Evolutionary conservation across 345 rosid genomes (phyloP), one percentile per base, ranked within the genome.

Genomic region (Syzygium aqueum): DNA sequence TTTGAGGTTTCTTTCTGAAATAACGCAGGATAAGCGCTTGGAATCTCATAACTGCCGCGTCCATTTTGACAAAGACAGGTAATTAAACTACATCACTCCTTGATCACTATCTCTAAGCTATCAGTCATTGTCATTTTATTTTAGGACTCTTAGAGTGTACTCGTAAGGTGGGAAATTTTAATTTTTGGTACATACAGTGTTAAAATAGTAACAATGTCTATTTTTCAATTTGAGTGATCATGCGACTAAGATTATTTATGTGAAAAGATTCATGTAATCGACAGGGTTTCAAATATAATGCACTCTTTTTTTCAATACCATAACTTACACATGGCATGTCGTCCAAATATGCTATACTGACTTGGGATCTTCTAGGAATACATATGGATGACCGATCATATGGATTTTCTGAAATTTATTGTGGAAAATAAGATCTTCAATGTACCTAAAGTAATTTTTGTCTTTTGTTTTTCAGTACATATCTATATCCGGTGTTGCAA

Each of bases 1-100:
- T 43, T 43, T 43, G 46, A 43, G 46, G 5, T 43, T 43, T 43
- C 46, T 43, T 43, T 43, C 46, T 43, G 46, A 43, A 43, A 43
- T 30, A 25, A 13, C 49, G 49, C 91, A 96, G 98, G 97, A 93
- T 30, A 95, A 90, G 80, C 89, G 85, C 23, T 86, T 93, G 90
- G 97, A 97, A 89, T 86, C 93, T 84, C 92, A 94, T 54, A 93
- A 87, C 87, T 65, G 90, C 87, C 91, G 91, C 84, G 87, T 95
- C 88, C 90, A 95, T 49, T 97, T 97, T 87, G 99, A 43, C 46
- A 93, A 89, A 89, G 95, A 95, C 90, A 93, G 94, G 99, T 92
- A 21, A 52, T 46, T 86, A 22, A 14, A 43, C 12, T 14, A 8
- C 15, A 28, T 15, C 23, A 5, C 57, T 53, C 57, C 57, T 53